A percentile compares a stretch with the other conserved stretches of the same genome.
Evolutionary conservation across 1,284 basidiomycete species (phyloP).

Genomic region (Melanopsichium pennsylvanicum): DNA sequence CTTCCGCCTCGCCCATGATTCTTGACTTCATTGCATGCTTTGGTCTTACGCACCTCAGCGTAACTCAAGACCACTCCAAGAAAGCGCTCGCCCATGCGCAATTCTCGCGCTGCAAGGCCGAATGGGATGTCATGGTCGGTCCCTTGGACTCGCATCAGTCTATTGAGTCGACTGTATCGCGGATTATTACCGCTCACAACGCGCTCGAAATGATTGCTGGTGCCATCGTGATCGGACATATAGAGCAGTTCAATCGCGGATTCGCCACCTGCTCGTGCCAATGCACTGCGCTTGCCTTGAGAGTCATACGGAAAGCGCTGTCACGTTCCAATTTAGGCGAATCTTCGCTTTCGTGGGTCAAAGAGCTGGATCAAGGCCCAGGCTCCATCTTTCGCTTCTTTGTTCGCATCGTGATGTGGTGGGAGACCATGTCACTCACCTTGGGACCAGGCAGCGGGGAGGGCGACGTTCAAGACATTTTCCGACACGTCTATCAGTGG

Average conservation of each 20-base stretch:
- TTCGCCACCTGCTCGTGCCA: constrained; percentile 7
- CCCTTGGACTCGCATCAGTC: background rate
- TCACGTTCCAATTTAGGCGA: background rate
- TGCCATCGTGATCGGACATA: constrained; percentile 21
- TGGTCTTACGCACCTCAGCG: constrained; percentile 22
- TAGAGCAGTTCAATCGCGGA: constrained; percentile 28
- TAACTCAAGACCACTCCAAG: constrained; percentile 3
- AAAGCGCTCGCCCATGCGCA: constrained; percentile 17
- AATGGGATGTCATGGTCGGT: constrained; percentile 9
- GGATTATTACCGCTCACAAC: constrained; percentile 2
- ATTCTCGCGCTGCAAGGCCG: constrained; percentile 10
- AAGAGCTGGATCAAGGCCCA: constrained; percentile 9
- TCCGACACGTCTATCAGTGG: constrained; percentile 17
- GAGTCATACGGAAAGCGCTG: background rate
- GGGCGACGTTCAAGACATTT: constrained; percentile 5
- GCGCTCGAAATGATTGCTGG: constrained; percentile 19
- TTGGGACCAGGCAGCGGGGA: constrained; percentile 17
- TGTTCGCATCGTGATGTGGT: constrained; percentile 22
- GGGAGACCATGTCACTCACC: constrained; percentile 29
- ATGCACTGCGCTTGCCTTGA: constrained; percentile 5
- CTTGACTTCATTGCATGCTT: constrained; percentile 15
- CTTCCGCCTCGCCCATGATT: constrained; percentile 10
- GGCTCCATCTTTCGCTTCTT: constrained; percentile 23
- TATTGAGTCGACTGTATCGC: background rate
- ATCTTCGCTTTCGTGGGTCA: background rate